These are phyloP conservation scores for Russula sp. DNA, from an alignment of 768 basidiomycete species.

Conservation along the genomic window DNA sequence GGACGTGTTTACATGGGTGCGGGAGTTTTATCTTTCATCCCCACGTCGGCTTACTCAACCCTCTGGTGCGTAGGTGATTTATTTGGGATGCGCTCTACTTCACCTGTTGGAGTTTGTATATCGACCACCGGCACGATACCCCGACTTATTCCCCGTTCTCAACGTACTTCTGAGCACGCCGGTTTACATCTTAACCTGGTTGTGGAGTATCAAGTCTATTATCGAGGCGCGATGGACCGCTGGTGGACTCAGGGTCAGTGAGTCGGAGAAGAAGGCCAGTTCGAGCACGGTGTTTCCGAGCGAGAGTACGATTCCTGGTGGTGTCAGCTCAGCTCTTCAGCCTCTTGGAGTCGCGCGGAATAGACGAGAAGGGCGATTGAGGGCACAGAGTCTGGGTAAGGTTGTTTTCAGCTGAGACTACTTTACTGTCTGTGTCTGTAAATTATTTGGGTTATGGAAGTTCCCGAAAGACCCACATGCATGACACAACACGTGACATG, in stretches of 20 bases:
- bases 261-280: conserved; percentile 9
- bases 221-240: conserved; percentile 80
- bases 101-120: conserved; percentile 64
- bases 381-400: conserved; percentile 12
- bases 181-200: conserved; percentile 78
- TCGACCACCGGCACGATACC: conserved; percentile 69
- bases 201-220: conserved; percentile 84
- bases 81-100: conserved; percentile 51
- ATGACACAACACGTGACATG: conserved; percentile 10
- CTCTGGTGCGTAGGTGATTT: conserved; percentile 45
- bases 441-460: background rate
- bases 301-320: background rate
- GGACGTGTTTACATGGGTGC: conserved; percentile 52
- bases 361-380: conserved; percentile 19
- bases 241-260: conserved; percentile 45
- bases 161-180: conserved; percentile 81
- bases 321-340: conserved; percentile 17
- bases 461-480: background rate
- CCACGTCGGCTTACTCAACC: background rate
- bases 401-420: background rate
- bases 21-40: conserved; percentile 27
- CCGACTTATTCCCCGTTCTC: conserved; percentile 80
- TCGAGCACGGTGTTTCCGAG: background rate
- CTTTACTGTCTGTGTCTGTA: background rate
- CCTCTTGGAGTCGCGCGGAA: background rate